phyloP scores from a whole-genome alignment of 2,329 filamentous ascomycete genomes.

The Exophiala dermatitidis region DNA sequence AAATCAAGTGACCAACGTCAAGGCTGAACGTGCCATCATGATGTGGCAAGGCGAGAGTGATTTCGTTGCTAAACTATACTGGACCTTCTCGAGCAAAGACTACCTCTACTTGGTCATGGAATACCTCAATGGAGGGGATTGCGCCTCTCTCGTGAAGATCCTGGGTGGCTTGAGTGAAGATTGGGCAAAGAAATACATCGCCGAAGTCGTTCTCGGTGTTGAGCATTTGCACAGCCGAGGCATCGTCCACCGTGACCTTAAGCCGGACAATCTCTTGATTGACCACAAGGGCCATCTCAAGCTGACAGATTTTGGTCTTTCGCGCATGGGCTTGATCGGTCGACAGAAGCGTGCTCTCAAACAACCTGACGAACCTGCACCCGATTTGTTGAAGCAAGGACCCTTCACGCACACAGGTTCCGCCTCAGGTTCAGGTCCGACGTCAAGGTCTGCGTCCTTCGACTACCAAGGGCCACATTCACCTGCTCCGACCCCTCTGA shows the following conservation, averaged over 20 bases:
- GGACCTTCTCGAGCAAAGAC: constrained; percentile 99
- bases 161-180: constrained; percentile 88
- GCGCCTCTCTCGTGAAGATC: constrained; percentile 90
- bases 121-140: constrained; percentile 95
- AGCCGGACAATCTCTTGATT: constrained; percentile 94
- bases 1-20: constrained; percentile 98
- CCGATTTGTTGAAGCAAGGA: constrained; percentile 85
- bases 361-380: constrained; percentile 71
- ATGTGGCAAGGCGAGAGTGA: constrained; percentile 99
- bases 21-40: constrained; percentile 98
- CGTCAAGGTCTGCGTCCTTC: constrained; percentile 87
- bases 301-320: constrained; percentile 93
- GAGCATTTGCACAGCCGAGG: constrained; percentile 90
- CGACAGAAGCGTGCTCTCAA: constrained; percentile 88
- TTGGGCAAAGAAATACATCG: constrained; percentile 96
- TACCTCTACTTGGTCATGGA: constrained; percentile 99
- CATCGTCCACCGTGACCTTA: constrained; percentile 93
- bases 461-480: constrained; percentile 73
- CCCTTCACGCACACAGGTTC: constrained; percentile 75
- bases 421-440: constrained; percentile 61
- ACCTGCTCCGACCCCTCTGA: constrained; percentile 74
- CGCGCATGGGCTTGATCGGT: constrained; percentile 92
- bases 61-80: constrained; percentile 97
- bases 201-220: constrained; percentile 92
- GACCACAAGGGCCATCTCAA: constrained; percentile 96